phyloP scores from a whole-genome alignment of 2,329 filamentous ascomycete genomes.

The Sclerotinia minor region DNA sequence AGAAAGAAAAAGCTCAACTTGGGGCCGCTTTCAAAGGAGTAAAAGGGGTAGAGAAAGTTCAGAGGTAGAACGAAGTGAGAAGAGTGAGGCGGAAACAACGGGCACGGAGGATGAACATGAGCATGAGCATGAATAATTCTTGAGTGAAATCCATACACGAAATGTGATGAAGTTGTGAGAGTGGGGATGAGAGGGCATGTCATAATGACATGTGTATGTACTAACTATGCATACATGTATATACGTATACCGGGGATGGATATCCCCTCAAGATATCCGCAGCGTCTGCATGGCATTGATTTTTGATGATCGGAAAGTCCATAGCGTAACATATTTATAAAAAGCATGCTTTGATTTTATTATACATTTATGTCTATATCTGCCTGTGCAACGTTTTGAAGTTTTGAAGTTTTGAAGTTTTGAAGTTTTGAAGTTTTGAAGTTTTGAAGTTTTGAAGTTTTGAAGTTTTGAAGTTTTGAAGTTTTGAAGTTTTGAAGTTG shows the following conservation, averaged over 20 bases:
- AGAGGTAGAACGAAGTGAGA: conserved; percentile 38
- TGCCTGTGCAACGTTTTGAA: neutral
- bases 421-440: too few species aligned
- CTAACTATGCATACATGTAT: neutral
- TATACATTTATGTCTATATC: neutral
- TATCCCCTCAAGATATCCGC: too few species aligned
- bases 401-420: too few species aligned
- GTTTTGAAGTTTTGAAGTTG: too few species aligned
- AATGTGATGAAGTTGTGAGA: neutral
- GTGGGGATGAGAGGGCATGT: neutral
- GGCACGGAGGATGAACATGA: conserved; percentile 38
- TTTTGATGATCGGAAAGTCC: neutral
- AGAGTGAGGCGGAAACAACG: conserved; percentile 38
- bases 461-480: too few species aligned
- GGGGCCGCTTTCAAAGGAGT: conserved; percentile 38
- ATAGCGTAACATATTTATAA: neutral
- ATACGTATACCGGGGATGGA: neutral
- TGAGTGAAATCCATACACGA: neutral
- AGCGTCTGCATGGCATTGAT: neutral
- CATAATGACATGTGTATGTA: neutral
- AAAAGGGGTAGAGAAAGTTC: conserved; percentile 38
- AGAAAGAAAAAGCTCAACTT: conserved; percentile 39
- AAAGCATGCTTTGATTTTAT: conserved; percentile 15
- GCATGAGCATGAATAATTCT: neutral
- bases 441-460: too few species aligned